Percentiles rank a stretch among this genome's conserved stretches.
These are phyloP conservation scores for Pseudevernia furfuracea DNA, from an alignment of 495 filamentous ascomycete genomes.

Conservation along the genomic window DNA sequence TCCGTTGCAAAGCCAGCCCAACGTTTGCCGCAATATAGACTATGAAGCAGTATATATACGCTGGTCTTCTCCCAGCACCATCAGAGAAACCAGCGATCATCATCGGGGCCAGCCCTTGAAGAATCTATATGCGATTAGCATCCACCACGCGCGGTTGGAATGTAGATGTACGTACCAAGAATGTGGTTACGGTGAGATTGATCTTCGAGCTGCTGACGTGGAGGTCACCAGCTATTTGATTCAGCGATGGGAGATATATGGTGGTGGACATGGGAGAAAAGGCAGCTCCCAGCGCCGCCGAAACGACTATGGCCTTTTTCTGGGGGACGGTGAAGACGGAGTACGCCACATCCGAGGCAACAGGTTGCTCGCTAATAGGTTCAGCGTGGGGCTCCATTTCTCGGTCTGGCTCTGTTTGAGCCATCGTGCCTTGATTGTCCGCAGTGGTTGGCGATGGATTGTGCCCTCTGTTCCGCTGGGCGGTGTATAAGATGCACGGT, in stretches of 20 bases:
- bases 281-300: slow-evolving; percentile 12
- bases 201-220: slow-evolving; percentile 36
- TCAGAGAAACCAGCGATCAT: slow-evolving; percentile 38
- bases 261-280: slow-evolving; percentile 40
- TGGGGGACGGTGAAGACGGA: slow-evolving; percentile 18
- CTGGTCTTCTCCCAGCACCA: slow-evolving; percentile 35
- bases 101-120: slow-evolving; percentile 42
- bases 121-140: slow-evolving; percentile 28
- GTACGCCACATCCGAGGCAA: slow-evolving; percentile 14
- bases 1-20: slow-evolving; percentile 36
- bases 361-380: slow-evolving; percentile 10
- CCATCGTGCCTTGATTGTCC: background rate
- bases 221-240: slow-evolving; percentile 36
- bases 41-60: slow-evolving; percentile 35
- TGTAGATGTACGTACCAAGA: slow-evolving; percentile 33
- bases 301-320: slow-evolving; percentile 22
- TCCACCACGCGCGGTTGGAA: background rate
- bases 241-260: slow-evolving; percentile 45
- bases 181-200: slow-evolving; percentile 46
- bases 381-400: background rate
- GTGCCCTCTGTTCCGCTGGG: background rate
- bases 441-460: background rate
- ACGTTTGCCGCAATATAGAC: slow-evolving; percentile 37
- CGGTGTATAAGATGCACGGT: background rate
- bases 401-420: background rate